A percentile compares a stretch with the other conserved stretches of the same genome.
phyloP scores from a whole-genome alignment of 176 grass and related monocot species.

The Carex parvula region DNA sequence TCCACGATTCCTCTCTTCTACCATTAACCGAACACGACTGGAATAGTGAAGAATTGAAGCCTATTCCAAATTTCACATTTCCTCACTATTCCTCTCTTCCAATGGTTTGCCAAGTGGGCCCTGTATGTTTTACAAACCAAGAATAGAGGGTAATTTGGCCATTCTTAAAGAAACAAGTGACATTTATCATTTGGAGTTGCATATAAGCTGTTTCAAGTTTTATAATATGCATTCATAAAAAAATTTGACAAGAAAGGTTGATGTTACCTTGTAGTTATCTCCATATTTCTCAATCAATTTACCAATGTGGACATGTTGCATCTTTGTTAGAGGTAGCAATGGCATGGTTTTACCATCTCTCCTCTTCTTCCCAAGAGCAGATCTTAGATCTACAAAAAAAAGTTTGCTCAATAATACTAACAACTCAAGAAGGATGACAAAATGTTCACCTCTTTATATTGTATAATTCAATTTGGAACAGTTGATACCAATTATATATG shows the following conservation, averaged over 20 bases:
- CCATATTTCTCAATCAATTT: slow-evolving; percentile 85
- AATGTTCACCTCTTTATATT: neutral
- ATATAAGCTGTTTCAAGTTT: neutral
- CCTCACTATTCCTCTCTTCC: too few relatives aligned
- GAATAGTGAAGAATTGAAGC: too few relatives aligned
- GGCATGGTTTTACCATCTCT: slow-evolving; percentile 67
- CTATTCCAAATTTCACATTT: too few relatives aligned
- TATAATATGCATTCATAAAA: neutral
- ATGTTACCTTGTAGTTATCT: slow-evolving; percentile 72
- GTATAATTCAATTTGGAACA: neutral
- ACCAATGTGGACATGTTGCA: slow-evolving; percentile 59
- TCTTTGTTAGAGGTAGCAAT: slow-evolving; percentile 56
- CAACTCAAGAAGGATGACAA: neutral
- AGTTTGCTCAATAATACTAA: slow-evolving; percentile 7
- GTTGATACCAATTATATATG: neutral
- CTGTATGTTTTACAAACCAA: neutral
- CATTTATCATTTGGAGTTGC: neutral
- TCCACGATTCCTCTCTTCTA: too few relatives aligned
- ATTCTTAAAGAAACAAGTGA: neutral
- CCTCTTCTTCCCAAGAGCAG: slow-evolving; percentile 77
- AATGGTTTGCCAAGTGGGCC: too few relatives aligned
- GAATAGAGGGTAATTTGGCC: neutral
- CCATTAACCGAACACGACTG: too few relatives aligned
- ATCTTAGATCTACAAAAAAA: slow-evolving; percentile 64
- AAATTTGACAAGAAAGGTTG: neutral